A percentile compares a stretch with the other conserved stretches of the same genome.
These are phyloP conservation scores for Schizochytrium sp. DNA, from an alignment of 108 stramenopile genomes.

Conservation along the genomic window DNA sequence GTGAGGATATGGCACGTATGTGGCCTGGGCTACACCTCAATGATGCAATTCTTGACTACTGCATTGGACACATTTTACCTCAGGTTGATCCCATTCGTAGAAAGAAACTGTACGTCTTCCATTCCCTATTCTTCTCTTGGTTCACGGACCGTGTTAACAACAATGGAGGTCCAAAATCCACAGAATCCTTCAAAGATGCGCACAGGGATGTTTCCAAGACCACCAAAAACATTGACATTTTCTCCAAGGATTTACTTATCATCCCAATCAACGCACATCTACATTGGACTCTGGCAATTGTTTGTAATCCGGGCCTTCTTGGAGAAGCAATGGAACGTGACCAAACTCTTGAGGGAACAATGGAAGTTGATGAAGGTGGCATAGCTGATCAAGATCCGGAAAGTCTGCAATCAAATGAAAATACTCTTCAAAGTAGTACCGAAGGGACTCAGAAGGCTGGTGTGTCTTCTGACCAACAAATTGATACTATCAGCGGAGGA, in stretches of 20 bases:
- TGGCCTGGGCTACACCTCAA: conserved; percentile 52
- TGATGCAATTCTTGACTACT: conserved; percentile 34
- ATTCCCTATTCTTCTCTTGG: conserved; percentile 72
- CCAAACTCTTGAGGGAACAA: too few species aligned
- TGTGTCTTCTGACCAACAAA: too few species aligned
- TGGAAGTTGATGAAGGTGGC: too few species aligned
- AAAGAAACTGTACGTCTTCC: conserved; percentile 66
- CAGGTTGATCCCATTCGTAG: neutral
- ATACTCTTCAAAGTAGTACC: too few species aligned
- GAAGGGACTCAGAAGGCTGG: too few species aligned
- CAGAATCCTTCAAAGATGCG: conserved; percentile 25
- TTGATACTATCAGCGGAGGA: too few species aligned
- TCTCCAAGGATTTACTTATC: conserved; percentile 87
- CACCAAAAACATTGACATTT: conserved; percentile 83
- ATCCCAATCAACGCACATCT: conserved; percentile 91
- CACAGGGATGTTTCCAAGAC: conserved; percentile 66
- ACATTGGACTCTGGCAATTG: conserved; percentile 95
- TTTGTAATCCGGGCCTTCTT: conserved; percentile 86
- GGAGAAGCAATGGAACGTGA: neutral
- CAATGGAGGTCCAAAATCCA: neutral
- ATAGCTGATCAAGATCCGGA: too few species aligned
- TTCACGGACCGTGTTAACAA: neutral
- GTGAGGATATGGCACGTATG: conserved; percentile 4
- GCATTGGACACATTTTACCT: conserved; percentile 1
- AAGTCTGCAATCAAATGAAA: too few species aligned